Evolutionary conservation across 1,139 yeast species (phyloP), one percentile per base, ranked within the genome.

Genomic region (Eremothecium coryli): DNA sequence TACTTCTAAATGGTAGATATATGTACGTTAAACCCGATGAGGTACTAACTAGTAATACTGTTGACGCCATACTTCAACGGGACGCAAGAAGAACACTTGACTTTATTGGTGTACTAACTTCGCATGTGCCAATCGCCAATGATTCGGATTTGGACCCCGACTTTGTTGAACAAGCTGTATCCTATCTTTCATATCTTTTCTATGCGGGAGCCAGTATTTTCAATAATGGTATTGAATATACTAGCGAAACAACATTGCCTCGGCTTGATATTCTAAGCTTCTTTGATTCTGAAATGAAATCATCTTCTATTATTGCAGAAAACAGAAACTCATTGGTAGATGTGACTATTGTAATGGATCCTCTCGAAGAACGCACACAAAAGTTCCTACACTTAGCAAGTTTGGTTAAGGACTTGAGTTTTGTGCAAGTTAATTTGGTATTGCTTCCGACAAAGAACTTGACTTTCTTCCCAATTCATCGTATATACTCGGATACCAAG

Each of bases 331-430:
- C 36, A 50, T 56, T 61, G 12, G 54, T 76, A 13, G 78, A 77
- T 39, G 50, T 88, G 2, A 57, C 73, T 5, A 62, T 81, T 1
- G 61, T 82, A 2, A 47, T 82, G 26, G 88, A 90, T 54, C 97
- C 97, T 1, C 54, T 76, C 4, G 70, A 72, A 38, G 85, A 80
- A 44, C 50, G 62, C 16, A 71, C 94, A 0, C 96, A 84, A 49
- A 73, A 71, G 35, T 49, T 76, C 15, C 47, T 80, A 0, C 60
- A 77, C 0, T 52, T 79, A 13, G 56, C 75, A 4, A 64, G 65
- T n/a, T 49, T 71, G 1, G 46, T 78, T 8, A 58, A 57, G 24
- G 40, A 53, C 16, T 37, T 71, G 5, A 57, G 62, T 1, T 71
- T 69, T 50, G 61, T 76, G 3, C 68, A 71, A 24, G 53, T 80